These are phyloP conservation scores for Paramecium sonneborni DNA, from an alignment of 73 alveolate species.

Conservation along the genomic window DNA sequence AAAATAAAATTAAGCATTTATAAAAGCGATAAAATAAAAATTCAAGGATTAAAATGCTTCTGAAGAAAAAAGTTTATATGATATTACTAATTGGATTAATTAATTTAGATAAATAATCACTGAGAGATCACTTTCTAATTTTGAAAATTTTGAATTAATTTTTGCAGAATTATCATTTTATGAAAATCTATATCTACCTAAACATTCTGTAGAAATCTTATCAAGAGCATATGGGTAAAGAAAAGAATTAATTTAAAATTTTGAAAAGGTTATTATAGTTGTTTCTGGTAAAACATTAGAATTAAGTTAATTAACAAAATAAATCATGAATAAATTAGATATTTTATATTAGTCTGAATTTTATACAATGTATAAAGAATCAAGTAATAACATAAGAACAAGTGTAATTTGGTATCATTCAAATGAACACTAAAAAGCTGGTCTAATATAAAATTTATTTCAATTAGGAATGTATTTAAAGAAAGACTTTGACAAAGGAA, in stretches of 20 bases:
- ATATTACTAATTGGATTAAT: neutral
- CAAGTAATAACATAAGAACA: neutral
- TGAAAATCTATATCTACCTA: neutral
- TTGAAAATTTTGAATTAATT: neutral
- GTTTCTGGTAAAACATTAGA: neutral
- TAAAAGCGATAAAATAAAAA: neutral
- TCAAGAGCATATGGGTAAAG: neutral
- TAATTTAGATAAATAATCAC: neutral
- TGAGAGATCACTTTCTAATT: neutral
- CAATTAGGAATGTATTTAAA: neutral
- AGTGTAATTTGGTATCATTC: neutral
- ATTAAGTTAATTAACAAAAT: neutral
- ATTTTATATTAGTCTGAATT: neutral
- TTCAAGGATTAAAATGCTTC: neutral
- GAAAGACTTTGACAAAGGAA: neutral
- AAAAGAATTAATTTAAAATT: neutral
- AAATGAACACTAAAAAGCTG: neutral
- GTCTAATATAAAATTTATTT: neutral
- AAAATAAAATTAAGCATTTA: neutral
- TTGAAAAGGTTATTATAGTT: slow-evolving; percentile 7
- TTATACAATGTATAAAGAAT: neutral
- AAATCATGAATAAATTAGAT: neutral
- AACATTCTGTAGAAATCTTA: neutral
- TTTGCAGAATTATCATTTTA: neutral
- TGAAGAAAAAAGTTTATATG: neutral